phyloP scores from a whole-genome alignment of 495 filamentous ascomycete species.

The Neurospora sp. region DNA sequence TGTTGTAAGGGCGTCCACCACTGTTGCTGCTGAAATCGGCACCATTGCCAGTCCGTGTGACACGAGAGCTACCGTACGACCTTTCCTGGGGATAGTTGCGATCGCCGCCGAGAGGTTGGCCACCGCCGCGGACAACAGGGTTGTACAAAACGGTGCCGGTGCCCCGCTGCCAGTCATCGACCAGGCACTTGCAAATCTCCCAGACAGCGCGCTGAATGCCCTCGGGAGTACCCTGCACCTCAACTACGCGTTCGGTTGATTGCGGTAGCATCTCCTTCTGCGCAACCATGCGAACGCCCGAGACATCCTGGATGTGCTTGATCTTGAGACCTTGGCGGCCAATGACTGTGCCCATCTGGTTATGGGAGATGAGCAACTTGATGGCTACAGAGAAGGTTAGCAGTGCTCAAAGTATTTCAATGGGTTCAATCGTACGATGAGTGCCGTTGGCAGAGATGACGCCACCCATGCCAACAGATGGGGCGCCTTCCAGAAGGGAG shows the following conservation, averaged over 20 bases:
- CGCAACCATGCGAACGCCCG: constrained; percentile 95
- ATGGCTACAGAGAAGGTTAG: constrained; percentile 52
- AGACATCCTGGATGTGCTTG: constrained; percentile 97
- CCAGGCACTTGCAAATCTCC: constrained; percentile 98
- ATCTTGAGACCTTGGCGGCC: constrained; percentile 94
- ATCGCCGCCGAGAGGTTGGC: constrained; percentile 32
- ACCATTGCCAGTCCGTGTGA: constrained; percentile 91
- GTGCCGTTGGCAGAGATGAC: constrained; percentile 75
- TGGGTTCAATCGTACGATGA: constrained; percentile 59
- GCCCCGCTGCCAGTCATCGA: constrained; percentile 95
- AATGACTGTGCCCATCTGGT: constrained; percentile 99
- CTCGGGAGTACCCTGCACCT: constrained; percentile 85
- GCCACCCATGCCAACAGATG: constrained; percentile 89
- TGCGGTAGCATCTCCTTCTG: constrained; percentile 99
- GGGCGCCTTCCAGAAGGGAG: constrained; percentile 83
- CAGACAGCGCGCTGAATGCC: constrained; percentile 92
- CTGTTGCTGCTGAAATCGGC: constrained; percentile 95
- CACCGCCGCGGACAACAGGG: constrained; percentile 74
- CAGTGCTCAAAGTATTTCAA: not conserved
- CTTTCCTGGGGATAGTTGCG: constrained; percentile 25
- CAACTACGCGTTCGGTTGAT: constrained; percentile 97
- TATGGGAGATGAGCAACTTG: constrained; percentile 95
- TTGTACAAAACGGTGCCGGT: constrained; percentile 96
- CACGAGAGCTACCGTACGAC: constrained; percentile 55
- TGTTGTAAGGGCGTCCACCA: constrained; percentile 49